These are phyloP conservation scores for Clavulina sp. DNA, from an alignment of 768 basidiomycete genomes.

Conservation along the genomic window DNA sequence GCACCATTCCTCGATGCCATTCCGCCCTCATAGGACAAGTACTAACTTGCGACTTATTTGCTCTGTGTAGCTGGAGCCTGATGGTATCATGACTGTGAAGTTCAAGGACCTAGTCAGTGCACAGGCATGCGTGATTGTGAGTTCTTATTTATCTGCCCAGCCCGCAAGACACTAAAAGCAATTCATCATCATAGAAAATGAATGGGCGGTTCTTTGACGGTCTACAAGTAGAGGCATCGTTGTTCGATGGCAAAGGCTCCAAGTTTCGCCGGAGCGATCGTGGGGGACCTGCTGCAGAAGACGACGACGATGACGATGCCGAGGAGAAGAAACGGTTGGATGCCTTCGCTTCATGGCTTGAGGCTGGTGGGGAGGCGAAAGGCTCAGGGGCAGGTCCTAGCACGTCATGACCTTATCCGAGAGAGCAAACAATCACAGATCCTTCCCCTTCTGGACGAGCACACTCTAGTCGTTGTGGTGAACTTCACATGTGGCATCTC, in stretches of 20 bases:
- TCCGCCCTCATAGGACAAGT: conserved; percentile 3
- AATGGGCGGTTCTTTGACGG: conserved; percentile 83
- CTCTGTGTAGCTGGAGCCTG: conserved; percentile 56
- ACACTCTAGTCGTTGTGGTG: too few species aligned
- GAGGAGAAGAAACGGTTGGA: conserved; percentile 75
- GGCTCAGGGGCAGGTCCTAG: too few species aligned
- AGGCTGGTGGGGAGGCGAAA: conserved; percentile 24
- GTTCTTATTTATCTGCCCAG: conserved; percentile 16
- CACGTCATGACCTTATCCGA: too few species aligned
- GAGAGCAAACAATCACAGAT: too few species aligned
- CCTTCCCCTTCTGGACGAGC: too few species aligned
- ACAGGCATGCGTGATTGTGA: conserved; percentile 74
- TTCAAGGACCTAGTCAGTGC: conserved; percentile 87
- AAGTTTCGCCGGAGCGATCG: conserved; percentile 60
- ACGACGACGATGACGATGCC: conserved; percentile 32
- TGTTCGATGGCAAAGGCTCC: conserved; percentile 60
- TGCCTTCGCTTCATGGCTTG: conserved; percentile 76
- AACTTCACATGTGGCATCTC: too few species aligned
- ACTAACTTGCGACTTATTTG: not conserved
- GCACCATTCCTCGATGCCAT: conserved; percentile 17
- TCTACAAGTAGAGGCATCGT: conserved; percentile 58
- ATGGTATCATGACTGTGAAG: conserved; percentile 92
- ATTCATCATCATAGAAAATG: conserved; percentile 53
- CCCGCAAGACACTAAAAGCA: not conserved
- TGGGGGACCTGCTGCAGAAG: conserved; percentile 47